Percentiles rank a stretch among this genome's conserved stretches.
Evolutionary conservation across 1,284 basidiomycete genomes (phyloP).

Genomic region (Fomitopsis pinicola): DNA sequence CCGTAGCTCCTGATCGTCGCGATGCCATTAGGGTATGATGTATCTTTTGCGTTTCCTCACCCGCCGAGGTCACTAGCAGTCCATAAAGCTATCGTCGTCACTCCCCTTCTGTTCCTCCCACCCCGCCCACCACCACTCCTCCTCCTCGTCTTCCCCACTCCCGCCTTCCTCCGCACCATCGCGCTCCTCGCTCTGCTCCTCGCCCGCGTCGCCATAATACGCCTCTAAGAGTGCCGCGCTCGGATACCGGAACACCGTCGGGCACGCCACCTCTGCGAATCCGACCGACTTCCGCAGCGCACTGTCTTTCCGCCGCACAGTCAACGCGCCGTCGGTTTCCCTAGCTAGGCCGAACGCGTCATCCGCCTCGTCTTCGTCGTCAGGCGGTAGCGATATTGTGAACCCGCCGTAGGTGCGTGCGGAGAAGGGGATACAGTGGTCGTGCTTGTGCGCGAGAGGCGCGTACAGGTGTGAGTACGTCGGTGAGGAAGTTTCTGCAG

Average conservation of each 20-base stretch:
- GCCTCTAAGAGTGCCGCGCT: conserved; percentile 14
- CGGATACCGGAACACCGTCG: conserved; percentile 21
- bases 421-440: conserved; percentile 18
- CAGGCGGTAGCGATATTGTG: conserved; percentile 4
- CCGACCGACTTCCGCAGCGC: conserved; percentile 17
- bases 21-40: neutral
- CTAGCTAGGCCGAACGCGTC: conserved; percentile 7
- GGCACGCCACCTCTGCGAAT: conserved; percentile 14
- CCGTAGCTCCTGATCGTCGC: neutral
- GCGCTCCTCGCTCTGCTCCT: conserved; percentile 1
- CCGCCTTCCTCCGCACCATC: neutral
- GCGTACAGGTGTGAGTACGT: neutral
- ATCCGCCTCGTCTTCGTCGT: conserved; percentile 8
- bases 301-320: conserved; percentile 2
- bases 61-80: neutral
- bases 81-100: neutral
- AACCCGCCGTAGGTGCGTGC: conserved; percentile 15
- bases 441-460: conserved; percentile 17
- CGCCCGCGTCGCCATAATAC: conserved; percentile 9
- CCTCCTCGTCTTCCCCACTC: conserved; percentile 2
- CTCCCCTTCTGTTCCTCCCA: conserved; percentile 20
- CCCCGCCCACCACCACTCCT: conserved; percentile 22
- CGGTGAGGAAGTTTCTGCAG: neutral
- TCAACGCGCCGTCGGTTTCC: conserved; percentile 2
- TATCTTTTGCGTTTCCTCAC: neutral